phyloP scores from a whole-genome alignment of 345 rosid genomes.

The Eucalyptus lansdowneana region DNA sequence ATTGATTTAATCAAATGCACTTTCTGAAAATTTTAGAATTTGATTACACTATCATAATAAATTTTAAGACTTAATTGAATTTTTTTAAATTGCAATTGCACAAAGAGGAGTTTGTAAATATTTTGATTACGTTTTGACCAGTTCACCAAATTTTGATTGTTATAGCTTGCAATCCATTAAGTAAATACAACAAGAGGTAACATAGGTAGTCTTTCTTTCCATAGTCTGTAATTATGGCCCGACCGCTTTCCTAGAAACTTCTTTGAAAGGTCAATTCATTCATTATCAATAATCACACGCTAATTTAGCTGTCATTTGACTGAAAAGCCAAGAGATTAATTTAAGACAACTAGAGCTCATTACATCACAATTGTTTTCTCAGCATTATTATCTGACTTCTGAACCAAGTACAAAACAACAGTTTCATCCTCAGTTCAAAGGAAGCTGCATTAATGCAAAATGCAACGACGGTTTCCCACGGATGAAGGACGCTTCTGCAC shows the following conservation, averaged over 20 bases:
- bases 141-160: not conserved
- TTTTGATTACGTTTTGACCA: not conserved
- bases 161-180: no score
- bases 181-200: no score
- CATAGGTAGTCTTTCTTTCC: not conserved
- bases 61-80: no score
- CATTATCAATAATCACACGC: not conserved
- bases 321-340: not conserved
- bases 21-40: no score
- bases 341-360: not conserved
- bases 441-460: no score
- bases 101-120: no score
- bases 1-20: fast-evolving
- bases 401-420: not conserved
- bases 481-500: no score
- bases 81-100: not conserved
- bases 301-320: not conserved
- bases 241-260: not conserved
- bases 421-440: no score
- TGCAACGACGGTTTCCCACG: no score
- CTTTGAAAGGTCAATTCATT: not conserved
- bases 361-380: not conserved
- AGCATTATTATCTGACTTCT: not conserved
- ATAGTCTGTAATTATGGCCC: not conserved
- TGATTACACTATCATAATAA: fast-evolving